Base-by-base conservation (phyloP, 1,284 basidiomycete genomes). In the Blastosporella zonata region DNA sequence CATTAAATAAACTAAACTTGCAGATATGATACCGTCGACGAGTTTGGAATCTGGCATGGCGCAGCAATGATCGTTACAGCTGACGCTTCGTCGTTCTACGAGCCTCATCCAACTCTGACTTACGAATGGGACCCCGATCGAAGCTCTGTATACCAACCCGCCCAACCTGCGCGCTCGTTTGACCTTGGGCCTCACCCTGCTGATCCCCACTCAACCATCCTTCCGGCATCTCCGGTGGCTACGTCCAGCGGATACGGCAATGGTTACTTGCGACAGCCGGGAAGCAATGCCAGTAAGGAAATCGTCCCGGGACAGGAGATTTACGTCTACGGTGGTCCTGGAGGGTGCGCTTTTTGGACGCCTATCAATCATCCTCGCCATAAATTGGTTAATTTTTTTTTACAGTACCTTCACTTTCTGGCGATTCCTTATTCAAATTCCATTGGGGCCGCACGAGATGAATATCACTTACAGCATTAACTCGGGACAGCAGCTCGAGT, bases 391-490 rank as follows among this genome's bases (percentile, higher is more conserved):
- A 27, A 7, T 21, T n/a, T 13, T 29, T n/a, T 22, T 37, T 29
- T n/a, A n/a, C 39, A 88, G 91, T 12, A 86, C 87, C 0, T 92
- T 80, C 63, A 93, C 91, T 1, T 99, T 99, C 71, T 98, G 93
- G 91, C 79, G 97, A 46, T 98, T 98, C 73, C 78, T 88, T 64
- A 81, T 98, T 47, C 81, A 88, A 57, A 78, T 99, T 47, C 92
- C 91, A 4, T 67, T 98, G 6, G 75, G 78, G 3, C 67, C 75
- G 6, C 69, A 74, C 29, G 91, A 96, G 69, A 90, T 92, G 77
- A 70, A 75, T n/a, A 77, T 97, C 39, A 75, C 72, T 46, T 98
- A 98, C 62, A 76, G 77, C 38, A 74, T 94, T 55, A 94, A 95
- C 60, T 69, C 79, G 20, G 90, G 94, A 0, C 84, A 87, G 46